Base-by-base conservation (phyloP, 495 filamentous ascomycete species). In the Viridothelium virens region DNA sequence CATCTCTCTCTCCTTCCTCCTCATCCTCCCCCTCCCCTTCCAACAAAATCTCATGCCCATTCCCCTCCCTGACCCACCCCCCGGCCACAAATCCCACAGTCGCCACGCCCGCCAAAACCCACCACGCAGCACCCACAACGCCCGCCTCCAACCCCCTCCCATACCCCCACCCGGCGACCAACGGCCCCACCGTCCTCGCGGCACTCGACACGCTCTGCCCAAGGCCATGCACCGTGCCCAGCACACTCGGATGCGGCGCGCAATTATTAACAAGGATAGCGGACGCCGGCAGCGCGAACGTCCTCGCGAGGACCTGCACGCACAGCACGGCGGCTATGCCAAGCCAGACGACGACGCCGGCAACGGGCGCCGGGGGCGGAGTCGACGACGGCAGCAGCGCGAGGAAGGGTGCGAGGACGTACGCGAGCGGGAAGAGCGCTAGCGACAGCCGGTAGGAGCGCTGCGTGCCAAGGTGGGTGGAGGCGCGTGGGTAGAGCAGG, bases 181-280 rank as follows among this genome's bases (percentile, higher is more conserved):
- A 79, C 3, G 89, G 89, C 0, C 89, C 89, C 9, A 90, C 71
- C 0, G 89, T 86, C 18, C 88, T 79, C 16, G 83, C 82, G 3
- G 81, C 78, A 48, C 79, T 84, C 2, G 80, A 76, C 10, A 91
- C 77, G 74, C 83, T 87, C 70, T 88, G 86, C 2, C 84, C 87
- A 0, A 87, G 79, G 0, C 89, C 89, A 67, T 91, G 86, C 0
- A 92, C 79, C 1, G 87, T 90, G 0, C 88, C 87, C 7, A 91
- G 73, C 2, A 89, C 81, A 4, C 71, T 77, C 3, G 83, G 81
- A 47, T 84, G 78, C 2, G 88, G 85, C n/a, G 85, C 83, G 14
- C 80, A 79, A 67, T 91, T 90, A 16, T 87, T 90, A 0, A 91
- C 78, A 0, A 92, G 74, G 14, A 91, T 90, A 0, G 88, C 82